Base-by-base conservation (phyloP, 495 filamentous ascomycete genomes). In the Tuber indicum region DNA sequence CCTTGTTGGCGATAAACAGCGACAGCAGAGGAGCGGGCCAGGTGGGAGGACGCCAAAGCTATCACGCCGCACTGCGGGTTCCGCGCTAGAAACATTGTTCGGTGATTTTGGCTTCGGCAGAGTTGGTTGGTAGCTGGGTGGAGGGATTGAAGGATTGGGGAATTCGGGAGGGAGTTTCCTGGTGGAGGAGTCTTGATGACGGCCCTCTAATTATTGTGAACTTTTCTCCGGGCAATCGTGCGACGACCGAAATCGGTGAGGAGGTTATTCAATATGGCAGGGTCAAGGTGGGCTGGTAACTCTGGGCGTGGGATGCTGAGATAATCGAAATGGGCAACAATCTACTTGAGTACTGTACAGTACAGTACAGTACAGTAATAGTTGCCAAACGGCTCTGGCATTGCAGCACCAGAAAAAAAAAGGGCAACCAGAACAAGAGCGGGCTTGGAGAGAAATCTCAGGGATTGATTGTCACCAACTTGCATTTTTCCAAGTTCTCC, bases 51-150 rank as follows among this genome's bases (percentile, higher is more conserved):
- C 14, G 26, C 58, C n/a, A 26, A 17, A 72, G 46, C 62, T 70
- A 76, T 62, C 7, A 19, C 47, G 43, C 73, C 70, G 42, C 73
- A 39, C 23, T 74, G 70, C n/a, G 77, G 74, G 66, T 21, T 49
- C 43, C 78, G 78, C 58, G 74, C 74, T 72, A 80, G 77, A 80
- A 80, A 80, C 78, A 80, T 80, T 80, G 70, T 52, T 19, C 4
- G 26, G 58, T 36, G 32, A 17, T 14, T 36, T 71, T 43, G 32
- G 52, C 12, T 75, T 73, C 74, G 49, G 58, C 42, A 12, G 39
- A 46, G 43, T 42, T 44, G 36, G 39, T 42, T 44, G 36, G 43
- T 47, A n/a, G 45, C 70, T 76, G 70, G 74, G 47, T 26, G 70
- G 58, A 9, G 70, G 45, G 43, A 76, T 41, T 71, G 72, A 39